Conservation (phyloP, 192 early-diverging fungal species). For the Coemansia brasiliensis region DNA sequence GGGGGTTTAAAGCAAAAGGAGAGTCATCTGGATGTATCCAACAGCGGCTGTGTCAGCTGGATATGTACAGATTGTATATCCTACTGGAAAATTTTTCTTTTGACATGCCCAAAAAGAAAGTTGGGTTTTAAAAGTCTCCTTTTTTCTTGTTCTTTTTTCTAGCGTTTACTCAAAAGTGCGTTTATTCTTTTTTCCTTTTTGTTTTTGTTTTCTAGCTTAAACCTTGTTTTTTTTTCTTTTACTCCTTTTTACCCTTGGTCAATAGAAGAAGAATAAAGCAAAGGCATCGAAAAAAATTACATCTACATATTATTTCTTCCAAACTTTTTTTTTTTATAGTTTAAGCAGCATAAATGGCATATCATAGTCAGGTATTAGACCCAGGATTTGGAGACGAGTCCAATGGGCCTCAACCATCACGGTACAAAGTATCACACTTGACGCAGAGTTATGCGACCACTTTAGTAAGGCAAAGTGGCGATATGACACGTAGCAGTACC, state of each 20-base stretch:
- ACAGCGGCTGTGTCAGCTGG: no score
- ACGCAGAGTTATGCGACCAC: background rate
- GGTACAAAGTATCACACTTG: constrained; percentile 1
- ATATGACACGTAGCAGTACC: constrained; percentile 6
- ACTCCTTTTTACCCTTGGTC: background rate
- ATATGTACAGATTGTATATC: no score
- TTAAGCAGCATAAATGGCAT: background rate
- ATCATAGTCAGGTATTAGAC: background rate
- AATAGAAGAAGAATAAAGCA: constrained; percentile 3
- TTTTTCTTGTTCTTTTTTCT: no score
- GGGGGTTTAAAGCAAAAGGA: no score
- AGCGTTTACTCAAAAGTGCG: no score
- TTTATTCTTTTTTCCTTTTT: no score
- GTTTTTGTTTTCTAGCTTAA: background rate
- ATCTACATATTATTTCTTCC: background rate
- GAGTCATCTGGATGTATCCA: no score
- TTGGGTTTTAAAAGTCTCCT: no score
- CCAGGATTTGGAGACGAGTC: constrained; percentile 6
- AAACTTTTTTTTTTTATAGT: background rate
- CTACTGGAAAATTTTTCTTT: no score
- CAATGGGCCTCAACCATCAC: constrained; percentile 20
- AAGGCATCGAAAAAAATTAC: no score
- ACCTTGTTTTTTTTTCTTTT: background rate
- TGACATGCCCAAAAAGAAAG: no score
- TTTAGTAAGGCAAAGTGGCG: background rate